These are phyloP conservation scores for Mycena amicta DNA, from an alignment of 768 basidiomycete genomes.

Conservation along the genomic window DNA sequence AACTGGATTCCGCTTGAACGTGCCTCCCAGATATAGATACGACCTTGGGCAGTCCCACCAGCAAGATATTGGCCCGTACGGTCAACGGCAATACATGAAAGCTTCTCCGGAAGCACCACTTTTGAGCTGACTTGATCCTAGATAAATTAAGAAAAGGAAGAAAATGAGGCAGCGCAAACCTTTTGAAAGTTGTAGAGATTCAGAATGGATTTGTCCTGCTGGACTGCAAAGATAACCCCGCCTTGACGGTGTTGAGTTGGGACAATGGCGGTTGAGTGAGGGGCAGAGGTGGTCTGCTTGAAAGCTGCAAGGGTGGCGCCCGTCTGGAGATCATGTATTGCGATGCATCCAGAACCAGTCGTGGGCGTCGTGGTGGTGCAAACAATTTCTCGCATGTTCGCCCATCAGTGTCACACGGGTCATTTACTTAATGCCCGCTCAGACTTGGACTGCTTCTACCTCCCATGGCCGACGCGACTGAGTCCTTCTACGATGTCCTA, in stretches of 20 bases:
- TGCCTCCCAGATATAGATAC: constrained; percentile 97
- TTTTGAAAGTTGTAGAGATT: constrained; percentile 95
- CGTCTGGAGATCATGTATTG: constrained; percentile 82
- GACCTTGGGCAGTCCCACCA: constrained; percentile 85
- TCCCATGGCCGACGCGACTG: constrained; percentile 52
- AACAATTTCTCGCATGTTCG: too few relatives aligned
- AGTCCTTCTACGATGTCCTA: constrained; percentile 61
- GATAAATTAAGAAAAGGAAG: not conserved
- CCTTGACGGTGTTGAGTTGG: constrained; percentile 74
- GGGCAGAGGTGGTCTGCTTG: constrained; percentile 75
- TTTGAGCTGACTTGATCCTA: constrained; percentile 90
- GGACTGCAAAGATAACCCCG: constrained; percentile 81
- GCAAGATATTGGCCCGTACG: constrained; percentile 76
- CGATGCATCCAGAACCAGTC: constrained; percentile 62
- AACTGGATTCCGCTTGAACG: constrained; percentile 30
- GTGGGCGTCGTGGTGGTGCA: constrained; percentile 59
- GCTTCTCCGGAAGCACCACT: constrained; percentile 87
- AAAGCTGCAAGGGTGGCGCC: constrained; percentile 79
- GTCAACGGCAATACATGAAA: constrained; percentile 80
- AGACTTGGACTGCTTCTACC: too few relatives aligned
- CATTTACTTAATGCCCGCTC: too few relatives aligned
- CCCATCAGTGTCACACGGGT: too few relatives aligned
- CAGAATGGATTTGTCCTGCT: constrained; percentile 85
- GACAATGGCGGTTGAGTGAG: constrained; percentile 69
- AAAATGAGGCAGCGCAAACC: constrained; percentile 42